phyloP scores from a whole-genome alignment of 2,329 filamentous ascomycete genomes.

The Sclerotinia glacialis region DNA sequence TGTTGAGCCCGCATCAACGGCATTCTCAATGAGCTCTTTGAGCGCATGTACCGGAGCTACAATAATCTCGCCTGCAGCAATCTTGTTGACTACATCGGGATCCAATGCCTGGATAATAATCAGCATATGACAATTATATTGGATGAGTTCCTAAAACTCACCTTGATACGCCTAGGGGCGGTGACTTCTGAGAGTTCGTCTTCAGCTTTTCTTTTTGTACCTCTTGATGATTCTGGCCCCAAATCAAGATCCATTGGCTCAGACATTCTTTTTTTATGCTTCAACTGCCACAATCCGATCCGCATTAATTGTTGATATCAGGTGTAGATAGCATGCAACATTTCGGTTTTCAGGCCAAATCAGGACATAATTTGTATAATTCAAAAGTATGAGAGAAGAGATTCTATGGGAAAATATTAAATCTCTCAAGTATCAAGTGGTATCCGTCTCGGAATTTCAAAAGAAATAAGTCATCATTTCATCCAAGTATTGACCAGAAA shows the following conservation, averaged over 20 bases:
- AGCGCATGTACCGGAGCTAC: slow-evolving; percentile 93
- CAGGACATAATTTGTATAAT: background rate
- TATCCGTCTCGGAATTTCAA: background rate
- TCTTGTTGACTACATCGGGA: slow-evolving; percentile 95
- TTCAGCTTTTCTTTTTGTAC: slow-evolving; percentile 50
- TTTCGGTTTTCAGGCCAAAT: slow-evolving; percentile 2
- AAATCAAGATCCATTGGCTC: slow-evolving; percentile 47
- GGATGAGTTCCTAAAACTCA: slow-evolving; percentile 29
- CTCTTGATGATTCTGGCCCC: slow-evolving; percentile 31
- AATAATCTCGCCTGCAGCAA: slow-evolving; percentile 96
- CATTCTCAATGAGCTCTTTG: slow-evolving; percentile 95
- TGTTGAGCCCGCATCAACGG: slow-evolving; percentile 94
- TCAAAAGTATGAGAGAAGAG: background rate
- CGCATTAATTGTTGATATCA: background rate
- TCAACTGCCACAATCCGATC: background rate
- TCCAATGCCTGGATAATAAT: slow-evolving; percentile 68
- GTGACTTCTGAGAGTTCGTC: slow-evolving; percentile 42
- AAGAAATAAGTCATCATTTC: background rate
- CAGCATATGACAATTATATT: slow-evolving; percentile 24
- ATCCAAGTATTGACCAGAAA: background rate
- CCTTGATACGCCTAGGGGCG: slow-evolving; percentile 50
- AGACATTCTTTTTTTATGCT: slow-evolving; percentile 25
- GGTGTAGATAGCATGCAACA: background rate
- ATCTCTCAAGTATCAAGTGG: background rate
- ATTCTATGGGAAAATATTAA: background rate